These are phyloP conservation scores for Bruguiera sexangula DNA, from an alignment of 345 rosid species.

Conservation along the genomic window DNA sequence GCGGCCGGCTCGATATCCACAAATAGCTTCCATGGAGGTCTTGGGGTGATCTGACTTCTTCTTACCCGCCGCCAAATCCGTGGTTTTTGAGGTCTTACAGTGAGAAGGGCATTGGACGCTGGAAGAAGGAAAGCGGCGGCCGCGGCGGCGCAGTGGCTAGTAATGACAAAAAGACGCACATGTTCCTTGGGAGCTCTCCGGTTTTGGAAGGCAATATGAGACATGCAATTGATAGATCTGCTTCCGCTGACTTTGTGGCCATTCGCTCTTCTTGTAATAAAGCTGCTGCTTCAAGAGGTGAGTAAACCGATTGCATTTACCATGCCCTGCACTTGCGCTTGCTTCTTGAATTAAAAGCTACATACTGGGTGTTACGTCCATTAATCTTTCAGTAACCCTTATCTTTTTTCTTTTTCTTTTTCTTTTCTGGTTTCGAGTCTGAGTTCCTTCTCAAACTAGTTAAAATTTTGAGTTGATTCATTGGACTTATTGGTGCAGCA, in stretches of 20 bases:
- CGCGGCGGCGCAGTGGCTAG: background rate
- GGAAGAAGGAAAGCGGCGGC: constrained; percentile 9
- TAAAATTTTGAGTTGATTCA: background rate
- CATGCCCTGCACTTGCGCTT: too few relatives aligned
- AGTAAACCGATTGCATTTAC: background rate
- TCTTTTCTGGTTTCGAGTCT: too few relatives aligned
- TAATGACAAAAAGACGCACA: constrained; percentile 23
- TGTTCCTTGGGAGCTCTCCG: constrained; percentile 36
- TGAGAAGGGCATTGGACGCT: background rate
- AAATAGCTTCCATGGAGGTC: constrained; percentile 6
- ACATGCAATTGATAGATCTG: constrained; percentile 18
- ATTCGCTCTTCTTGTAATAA: constrained; percentile 22
- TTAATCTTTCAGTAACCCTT: background rate
- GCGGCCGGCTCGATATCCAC: constrained; percentile 11
- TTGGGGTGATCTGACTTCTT: constrained; percentile 11
- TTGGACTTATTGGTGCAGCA: constrained; percentile 30
- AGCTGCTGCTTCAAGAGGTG: constrained; percentile 49
- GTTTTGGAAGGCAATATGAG: constrained; percentile 19
- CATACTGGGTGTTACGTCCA: too few relatives aligned
- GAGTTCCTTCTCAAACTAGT: too few relatives aligned
- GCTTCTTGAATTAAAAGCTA: too few relatives aligned
- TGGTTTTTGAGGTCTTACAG: constrained; percentile 15
- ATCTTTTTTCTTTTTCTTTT: background rate
- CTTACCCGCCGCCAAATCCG: constrained; percentile 26
- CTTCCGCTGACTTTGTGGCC: constrained; percentile 15